Conservation (phyloP, 805 yeast species). For the Candida andamanensis region DNA sequence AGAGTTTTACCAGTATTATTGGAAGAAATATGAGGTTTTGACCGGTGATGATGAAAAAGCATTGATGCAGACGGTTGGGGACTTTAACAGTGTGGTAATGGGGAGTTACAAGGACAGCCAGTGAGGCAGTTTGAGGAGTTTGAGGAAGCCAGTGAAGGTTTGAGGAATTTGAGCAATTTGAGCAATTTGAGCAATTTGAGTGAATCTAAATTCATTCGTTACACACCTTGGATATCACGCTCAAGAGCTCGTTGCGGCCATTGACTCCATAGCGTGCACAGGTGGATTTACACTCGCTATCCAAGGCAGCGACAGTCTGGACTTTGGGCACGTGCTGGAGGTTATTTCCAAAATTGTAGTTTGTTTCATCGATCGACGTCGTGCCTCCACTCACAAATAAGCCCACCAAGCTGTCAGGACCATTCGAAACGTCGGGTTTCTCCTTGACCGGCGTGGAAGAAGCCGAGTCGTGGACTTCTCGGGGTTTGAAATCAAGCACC, state of each 20-base stretch:
- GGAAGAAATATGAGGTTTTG: conserved; percentile 42
- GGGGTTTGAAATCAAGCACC: conserved; percentile 21
- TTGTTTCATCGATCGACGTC: conserved; percentile 64
- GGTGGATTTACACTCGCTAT: conserved; percentile 41
- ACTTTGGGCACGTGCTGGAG: conserved; percentile 41
- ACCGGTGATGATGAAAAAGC: conserved; percentile 41
- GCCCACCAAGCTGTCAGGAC: conserved; percentile 4
- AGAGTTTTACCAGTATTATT: conserved; percentile 42
- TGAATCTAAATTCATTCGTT: too few relatives aligned
- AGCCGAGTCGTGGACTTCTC: conserved; percentile 10
- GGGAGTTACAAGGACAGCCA: conserved; percentile 48
- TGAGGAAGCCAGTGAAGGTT: too few relatives aligned
- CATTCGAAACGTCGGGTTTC: neutral
- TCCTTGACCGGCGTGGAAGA: conserved; percentile 10
- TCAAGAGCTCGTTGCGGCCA: conserved; percentile 67
- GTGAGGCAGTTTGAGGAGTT: too few relatives aligned
- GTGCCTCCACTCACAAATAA: conserved; percentile 61
- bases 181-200: too few relatives aligned
- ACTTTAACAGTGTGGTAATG: conserved; percentile 49
- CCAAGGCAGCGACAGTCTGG: conserved; percentile 53
- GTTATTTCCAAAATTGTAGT: conserved; percentile 50
- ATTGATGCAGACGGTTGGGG: conserved; percentile 44
- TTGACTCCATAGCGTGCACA: conserved; percentile 59
- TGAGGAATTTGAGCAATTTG: too few relatives aligned
- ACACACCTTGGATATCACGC: conserved; percentile 45